These are phyloP conservation scores for Nannochloropsis gaditana DNA, from an alignment of 108 stramenopile genomes.

Conservation along the genomic window DNA sequence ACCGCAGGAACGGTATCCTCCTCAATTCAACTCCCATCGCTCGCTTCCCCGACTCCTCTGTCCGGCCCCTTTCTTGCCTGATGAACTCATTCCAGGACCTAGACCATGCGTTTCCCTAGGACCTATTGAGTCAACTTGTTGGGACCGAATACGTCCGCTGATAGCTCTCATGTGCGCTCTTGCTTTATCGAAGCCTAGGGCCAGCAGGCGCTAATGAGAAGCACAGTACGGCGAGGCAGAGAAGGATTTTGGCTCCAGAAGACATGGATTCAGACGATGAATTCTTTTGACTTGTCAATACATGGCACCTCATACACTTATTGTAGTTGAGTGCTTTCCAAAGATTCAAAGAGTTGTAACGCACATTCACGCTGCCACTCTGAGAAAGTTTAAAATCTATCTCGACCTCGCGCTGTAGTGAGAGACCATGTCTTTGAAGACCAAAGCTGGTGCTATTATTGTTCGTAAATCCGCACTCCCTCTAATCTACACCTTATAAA, in stretches of 20 bases:
- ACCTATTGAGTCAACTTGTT: too few species aligned
- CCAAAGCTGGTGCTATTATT: background rate
- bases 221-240: background rate
- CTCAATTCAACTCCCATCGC: background rate
- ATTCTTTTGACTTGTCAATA: too few species aligned
- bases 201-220: too few species aligned
- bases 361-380: background rate
- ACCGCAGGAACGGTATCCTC: background rate
- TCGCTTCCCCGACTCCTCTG: background rate
- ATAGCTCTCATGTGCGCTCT: too few species aligned
- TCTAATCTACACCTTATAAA: background rate
- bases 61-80: background rate
- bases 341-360: background rate
- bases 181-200: too few species aligned
- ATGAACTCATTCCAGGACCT: background rate
- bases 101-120: background rate
- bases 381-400: background rate
- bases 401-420: background rate
- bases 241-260: background rate
- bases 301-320: too few species aligned
- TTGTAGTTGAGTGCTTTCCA: background rate
- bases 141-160: too few species aligned
- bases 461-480: too few species aligned
- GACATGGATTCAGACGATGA: background rate
- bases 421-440: background rate